A percentile compares a stretch with the other conserved stretches of the same genome.
These are phyloP conservation scores for Schrenkiella parvula DNA, from an alignment of 345 rosid species.

Conservation along the genomic window DNA sequence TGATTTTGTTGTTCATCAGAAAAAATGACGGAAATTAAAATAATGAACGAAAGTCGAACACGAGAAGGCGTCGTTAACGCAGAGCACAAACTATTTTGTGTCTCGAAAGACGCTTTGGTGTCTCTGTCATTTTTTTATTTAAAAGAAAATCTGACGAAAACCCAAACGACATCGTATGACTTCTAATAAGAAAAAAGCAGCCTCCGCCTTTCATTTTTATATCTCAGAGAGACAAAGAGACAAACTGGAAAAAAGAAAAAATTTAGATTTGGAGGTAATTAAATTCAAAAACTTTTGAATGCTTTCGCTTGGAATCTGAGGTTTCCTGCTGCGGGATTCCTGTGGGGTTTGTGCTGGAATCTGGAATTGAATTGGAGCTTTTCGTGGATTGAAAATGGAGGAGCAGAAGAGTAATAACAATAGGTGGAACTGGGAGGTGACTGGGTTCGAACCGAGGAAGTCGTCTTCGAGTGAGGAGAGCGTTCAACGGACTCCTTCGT, in stretches of 20 bases:
- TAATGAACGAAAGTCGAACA: constrained; percentile 20
- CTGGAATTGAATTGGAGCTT: constrained; percentile 11
- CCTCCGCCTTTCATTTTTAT: constrained; percentile 20
- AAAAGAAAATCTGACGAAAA: neutral
- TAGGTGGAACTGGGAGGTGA: constrained; percentile 97
- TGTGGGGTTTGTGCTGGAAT: neutral
- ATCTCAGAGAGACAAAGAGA: constrained; percentile 14
- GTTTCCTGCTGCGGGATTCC: neutral
- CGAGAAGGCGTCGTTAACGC: constrained; percentile 28
- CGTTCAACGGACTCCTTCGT: constrained; percentile 37
- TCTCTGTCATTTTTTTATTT: constrained; percentile 2
- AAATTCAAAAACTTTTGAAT: constrained; percentile 26
- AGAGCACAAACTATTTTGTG: constrained; percentile 24
- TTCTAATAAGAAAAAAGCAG: neutral
- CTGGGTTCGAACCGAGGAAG: constrained; percentile 81
- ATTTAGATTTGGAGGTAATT: constrained; percentile 29
- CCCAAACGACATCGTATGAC: constrained; percentile 33
- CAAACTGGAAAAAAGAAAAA: neutral
- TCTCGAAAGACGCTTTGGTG: constrained; percentile 25
- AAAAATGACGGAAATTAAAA: neutral
- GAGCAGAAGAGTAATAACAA: constrained; percentile 51
- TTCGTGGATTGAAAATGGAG: constrained; percentile 43
- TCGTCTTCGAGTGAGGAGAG: constrained; percentile 40
- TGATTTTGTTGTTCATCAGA: neutral
- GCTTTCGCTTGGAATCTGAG: constrained; percentile 20